Evolutionary conservation across 2,329 filamentous ascomycete species (phyloP).

Genomic region (Cytospora leucostoma): DNA sequence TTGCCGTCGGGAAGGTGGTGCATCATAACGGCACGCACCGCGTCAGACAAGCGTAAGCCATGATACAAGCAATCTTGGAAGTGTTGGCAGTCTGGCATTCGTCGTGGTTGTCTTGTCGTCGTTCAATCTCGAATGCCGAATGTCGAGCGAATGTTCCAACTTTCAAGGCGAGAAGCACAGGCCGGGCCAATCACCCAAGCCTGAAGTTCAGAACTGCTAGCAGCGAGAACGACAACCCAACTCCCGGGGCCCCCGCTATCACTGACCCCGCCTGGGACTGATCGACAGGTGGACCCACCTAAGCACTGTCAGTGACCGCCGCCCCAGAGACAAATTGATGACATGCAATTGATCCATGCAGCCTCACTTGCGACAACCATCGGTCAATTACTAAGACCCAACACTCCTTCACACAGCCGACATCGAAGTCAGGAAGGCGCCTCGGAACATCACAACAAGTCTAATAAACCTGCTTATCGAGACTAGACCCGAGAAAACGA

Average conservation of each 20-base stretch:
- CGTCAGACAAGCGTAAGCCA: neutral
- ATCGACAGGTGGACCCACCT: neutral
- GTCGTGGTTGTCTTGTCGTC: neutral
- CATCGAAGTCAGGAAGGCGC: neutral
- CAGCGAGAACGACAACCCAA: neutral
- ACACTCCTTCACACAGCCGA: neutral
- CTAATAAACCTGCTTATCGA: neutral
- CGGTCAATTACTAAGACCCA: neutral
- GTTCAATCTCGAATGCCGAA: neutral
- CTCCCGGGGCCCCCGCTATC: neutral
- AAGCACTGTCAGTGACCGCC: neutral
- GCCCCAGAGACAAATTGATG: neutral
- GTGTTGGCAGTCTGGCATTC: slow-evolving; percentile 1
- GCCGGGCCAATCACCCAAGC: neutral
- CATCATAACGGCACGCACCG: neutral
- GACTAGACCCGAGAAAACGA: neutral
- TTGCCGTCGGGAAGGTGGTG: neutral
- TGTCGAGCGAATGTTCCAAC: neutral
- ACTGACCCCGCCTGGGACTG: neutral
- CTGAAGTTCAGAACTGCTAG: neutral
- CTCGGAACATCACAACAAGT: neutral
- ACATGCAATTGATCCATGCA: neutral
- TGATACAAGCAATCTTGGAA: neutral
- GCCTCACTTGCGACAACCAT: neutral
- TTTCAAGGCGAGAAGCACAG: neutral